Percentiles rank a stretch among this genome's conserved stretches.
These are phyloP conservation scores for Fusarium aywerte DNA, from an alignment of 2,329 filamentous ascomycete species.

Conservation along the genomic window DNA sequence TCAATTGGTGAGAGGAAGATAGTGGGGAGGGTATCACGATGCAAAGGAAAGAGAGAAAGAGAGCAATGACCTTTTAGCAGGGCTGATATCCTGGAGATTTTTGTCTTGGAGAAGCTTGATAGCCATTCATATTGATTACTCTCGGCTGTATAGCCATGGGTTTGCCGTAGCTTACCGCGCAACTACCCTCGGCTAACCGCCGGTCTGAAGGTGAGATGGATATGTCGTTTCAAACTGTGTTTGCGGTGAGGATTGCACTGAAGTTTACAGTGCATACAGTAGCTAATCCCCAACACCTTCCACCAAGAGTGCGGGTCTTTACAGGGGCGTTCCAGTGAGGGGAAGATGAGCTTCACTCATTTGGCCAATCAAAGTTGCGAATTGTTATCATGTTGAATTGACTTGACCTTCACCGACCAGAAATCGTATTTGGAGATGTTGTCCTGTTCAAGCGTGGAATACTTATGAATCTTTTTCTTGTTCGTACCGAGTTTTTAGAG, in stretches of 20 bases:
- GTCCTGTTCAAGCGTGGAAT: not conserved
- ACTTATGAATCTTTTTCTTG: not conserved
- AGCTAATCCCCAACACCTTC: not conserved
- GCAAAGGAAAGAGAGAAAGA: constrained; percentile 3
- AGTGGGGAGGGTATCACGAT: constrained; percentile 33
- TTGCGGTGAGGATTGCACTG: fast-evolving
- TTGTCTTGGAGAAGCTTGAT: constrained; percentile 30
- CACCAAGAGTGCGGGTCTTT: not conserved
- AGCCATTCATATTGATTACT: constrained; percentile 41
- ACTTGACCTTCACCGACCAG: constrained; percentile 9
- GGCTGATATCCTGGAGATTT: constrained; percentile 20
- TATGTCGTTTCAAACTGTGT: constrained; percentile 9
- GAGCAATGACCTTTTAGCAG: constrained; percentile 21
- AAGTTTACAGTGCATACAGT: constrained; percentile 2
- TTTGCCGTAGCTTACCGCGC: constrained; percentile 45
- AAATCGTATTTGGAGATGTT: not conserved
- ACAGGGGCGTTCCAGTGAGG: constrained; percentile 17
- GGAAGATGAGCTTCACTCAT: not conserved
- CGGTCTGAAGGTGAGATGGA: constrained; percentile 16
- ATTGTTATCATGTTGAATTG: constrained; percentile 10
- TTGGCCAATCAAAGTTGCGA: constrained; percentile 20
- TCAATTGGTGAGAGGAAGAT: constrained; percentile 21
- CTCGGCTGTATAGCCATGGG: constrained; percentile 41
- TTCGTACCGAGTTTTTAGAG: not conserved
- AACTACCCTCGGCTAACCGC: constrained; percentile 45